Percentiles rank a stretch among this genome's conserved stretches.
These are phyloP conservation scores for Begonia loranthoides DNA, from an alignment of 306 rosid genomes.

Conservation along the genomic window DNA sequence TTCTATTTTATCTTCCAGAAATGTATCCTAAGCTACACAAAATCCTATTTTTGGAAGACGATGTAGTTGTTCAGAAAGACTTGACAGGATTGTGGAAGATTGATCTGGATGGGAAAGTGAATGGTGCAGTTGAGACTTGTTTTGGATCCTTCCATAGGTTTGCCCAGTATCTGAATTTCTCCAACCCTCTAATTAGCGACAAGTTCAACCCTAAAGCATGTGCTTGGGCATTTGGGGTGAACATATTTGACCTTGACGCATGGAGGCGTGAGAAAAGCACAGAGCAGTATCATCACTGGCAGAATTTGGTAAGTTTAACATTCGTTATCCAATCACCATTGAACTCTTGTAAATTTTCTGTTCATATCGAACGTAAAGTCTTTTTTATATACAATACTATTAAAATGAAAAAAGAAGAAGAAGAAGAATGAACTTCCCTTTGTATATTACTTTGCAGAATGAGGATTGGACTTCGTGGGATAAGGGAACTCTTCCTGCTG, in stretches of 20 bases:
- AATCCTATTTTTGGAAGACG: conserved; percentile 76
- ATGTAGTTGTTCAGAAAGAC: conserved; percentile 94
- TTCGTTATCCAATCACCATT: background rate
- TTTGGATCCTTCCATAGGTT: conserved; percentile 90
- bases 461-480: conserved; percentile 63
- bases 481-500: conserved; percentile 57
- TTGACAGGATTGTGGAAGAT: conserved; percentile 84
- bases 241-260: conserved; percentile 85
- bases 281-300: conserved; percentile 84
- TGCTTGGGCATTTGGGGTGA: conserved; percentile 95
- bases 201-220: conserved; percentile 79
- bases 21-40: conserved; percentile 81
- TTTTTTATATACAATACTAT: background rate
- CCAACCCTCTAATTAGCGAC: conserved; percentile 66
- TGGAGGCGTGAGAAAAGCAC: conserved; percentile 85
- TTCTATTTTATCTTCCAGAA: conserved; percentile 88
- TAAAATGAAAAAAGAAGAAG: no score
- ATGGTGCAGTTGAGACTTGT: conserved; percentile 96
- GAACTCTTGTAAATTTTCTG: background rate
- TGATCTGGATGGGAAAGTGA: conserved; percentile 87
- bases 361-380: no score
- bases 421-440: conserved; percentile 1
- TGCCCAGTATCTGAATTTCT: conserved; percentile 72
- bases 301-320: conserved; percentile 53
- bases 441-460: conserved; percentile 36